Conservation (phyloP, 257 asterid species). For the Forsythia viridissima region DNA sequence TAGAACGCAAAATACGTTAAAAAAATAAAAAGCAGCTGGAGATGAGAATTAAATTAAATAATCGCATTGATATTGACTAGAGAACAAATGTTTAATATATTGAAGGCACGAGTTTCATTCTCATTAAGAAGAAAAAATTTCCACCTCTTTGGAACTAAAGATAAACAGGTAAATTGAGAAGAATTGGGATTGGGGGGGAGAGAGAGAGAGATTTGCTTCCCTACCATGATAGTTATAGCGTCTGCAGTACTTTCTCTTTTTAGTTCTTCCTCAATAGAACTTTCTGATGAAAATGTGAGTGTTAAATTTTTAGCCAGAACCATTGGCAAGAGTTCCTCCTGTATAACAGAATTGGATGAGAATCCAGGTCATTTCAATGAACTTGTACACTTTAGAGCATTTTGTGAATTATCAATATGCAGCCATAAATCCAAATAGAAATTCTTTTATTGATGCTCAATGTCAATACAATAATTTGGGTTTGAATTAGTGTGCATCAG, state of each 20-base stretch:
- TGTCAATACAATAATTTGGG: neutral
- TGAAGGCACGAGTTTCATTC: slow-evolving; percentile 4
- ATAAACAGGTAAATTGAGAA: neutral
- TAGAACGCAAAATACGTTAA: slow-evolving; percentile 16
- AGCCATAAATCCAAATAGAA: neutral
- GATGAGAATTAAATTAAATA: neutral
- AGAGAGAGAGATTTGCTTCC: slow-evolving; percentile 21
- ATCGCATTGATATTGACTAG: neutral
- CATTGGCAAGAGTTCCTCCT: slow-evolving; percentile 91
- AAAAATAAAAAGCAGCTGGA: slow-evolving; percentile 2
- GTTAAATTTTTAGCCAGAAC: slow-evolving; percentile 73
- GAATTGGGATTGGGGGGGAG: neutral
- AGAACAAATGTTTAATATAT: neutral
- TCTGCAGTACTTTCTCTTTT: slow-evolving; percentile 99
- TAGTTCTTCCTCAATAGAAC: slow-evolving; percentile 94
- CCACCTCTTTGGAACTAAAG: neutral
- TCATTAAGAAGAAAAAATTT: slow-evolving; percentile 1
- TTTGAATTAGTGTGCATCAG: neutral
- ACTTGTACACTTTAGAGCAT: neutral
- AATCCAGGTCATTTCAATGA: slow-evolving; percentile 6
- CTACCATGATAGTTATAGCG: slow-evolving; percentile 89
- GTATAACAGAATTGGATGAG: slow-evolving; percentile 39
- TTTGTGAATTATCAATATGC: neutral
- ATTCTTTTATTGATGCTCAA: neutral
- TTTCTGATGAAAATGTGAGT: slow-evolving; percentile 89